Percentiles rank a stretch among this genome's conserved stretches.
Evolutionary conservation across 2,329 filamentous ascomycete species (phyloP).

Genomic region (Sclerotinia glacialis): DNA sequence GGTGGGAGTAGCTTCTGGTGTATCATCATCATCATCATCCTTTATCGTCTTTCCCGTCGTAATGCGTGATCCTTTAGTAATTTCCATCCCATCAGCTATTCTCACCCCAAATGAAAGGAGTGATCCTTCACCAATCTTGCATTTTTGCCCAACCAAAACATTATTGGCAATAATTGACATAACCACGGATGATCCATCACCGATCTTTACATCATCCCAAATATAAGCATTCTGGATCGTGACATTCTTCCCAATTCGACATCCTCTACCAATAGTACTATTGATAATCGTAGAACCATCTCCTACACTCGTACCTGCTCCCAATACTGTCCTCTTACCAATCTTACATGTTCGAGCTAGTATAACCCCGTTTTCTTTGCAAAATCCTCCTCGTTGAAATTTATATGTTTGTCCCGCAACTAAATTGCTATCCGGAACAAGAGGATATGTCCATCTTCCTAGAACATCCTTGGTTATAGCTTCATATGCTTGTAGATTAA

Average conservation of each 20-base stretch:
- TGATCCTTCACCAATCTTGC: slow-evolving; percentile 66
- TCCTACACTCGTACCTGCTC: slow-evolving; percentile 71
- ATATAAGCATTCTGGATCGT: slow-evolving; percentile 76
- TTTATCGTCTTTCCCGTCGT: slow-evolving; percentile 43
- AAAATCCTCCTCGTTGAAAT: slow-evolving; percentile 65
- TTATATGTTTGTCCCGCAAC: slow-evolving; percentile 74
- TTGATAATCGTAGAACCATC: slow-evolving; percentile 67
- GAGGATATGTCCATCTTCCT: slow-evolving; percentile 80
- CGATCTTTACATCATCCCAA: slow-evolving; percentile 80
- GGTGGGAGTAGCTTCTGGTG: slow-evolving; percentile 39
- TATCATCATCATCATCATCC: slow-evolving; percentile 38
- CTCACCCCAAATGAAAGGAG: slow-evolving; percentile 77
- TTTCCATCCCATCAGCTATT: slow-evolving; percentile 59
- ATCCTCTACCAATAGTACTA: slow-evolving; percentile 79
- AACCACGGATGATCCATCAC: slow-evolving; percentile 67
- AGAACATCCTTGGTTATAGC: slow-evolving; percentile 84
- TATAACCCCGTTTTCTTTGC: slow-evolving; percentile 75
- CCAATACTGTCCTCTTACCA: slow-evolving; percentile 69
- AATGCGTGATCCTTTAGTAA: slow-evolving; percentile 42
- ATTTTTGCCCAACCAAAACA: slow-evolving; percentile 67
- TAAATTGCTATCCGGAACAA: slow-evolving; percentile 86
- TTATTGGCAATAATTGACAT: slow-evolving; percentile 75
- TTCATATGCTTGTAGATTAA: slow-evolving; percentile 85
- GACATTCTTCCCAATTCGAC: slow-evolving; percentile 82
- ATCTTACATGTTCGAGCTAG: slow-evolving; percentile 71